Evolutionary conservation across 164 flowering plant genomes (phyloP).

Genomic region (Annona squamosa): DNA sequence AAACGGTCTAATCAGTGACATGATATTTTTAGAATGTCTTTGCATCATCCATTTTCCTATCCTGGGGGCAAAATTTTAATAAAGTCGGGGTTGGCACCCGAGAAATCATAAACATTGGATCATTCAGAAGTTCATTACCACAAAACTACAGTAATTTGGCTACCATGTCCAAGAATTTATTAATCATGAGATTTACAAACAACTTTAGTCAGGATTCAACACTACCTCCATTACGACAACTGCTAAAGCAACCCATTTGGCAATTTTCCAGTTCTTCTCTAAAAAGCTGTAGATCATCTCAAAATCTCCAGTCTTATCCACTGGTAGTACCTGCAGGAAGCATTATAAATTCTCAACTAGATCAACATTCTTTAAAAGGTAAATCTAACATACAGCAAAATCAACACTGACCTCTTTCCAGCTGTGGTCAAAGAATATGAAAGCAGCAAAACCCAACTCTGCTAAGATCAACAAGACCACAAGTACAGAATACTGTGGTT

Average conservation of each 20-base stretch:
- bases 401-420: conserved; percentile 64
- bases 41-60: background rate
- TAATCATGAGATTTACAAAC: no score
- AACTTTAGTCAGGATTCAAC: background rate
- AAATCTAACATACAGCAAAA: background rate
- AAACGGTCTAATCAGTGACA: background rate
- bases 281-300: conserved; percentile 66
- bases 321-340: conserved; percentile 55
- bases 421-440: conserved; percentile 81
- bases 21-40: background rate
- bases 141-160: no score
- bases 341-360: background rate
- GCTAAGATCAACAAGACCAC: conserved; percentile 66
- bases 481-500: conserved; percentile 64
- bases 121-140: no score
- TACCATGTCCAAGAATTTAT: no score
- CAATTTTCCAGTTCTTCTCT: conserved; percentile 69
- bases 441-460: conserved; percentile 82
- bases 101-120: background rate
- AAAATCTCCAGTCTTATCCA: conserved; percentile 80
- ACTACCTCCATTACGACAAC: conserved; percentile 76
- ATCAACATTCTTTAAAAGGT: background rate
- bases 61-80: background rate
- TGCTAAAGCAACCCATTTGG: conserved; percentile 88
- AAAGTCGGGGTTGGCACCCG: background rate